Conservation (phyloP, 148 eudicot genomes). For the Nyssa sinensis region DNA sequence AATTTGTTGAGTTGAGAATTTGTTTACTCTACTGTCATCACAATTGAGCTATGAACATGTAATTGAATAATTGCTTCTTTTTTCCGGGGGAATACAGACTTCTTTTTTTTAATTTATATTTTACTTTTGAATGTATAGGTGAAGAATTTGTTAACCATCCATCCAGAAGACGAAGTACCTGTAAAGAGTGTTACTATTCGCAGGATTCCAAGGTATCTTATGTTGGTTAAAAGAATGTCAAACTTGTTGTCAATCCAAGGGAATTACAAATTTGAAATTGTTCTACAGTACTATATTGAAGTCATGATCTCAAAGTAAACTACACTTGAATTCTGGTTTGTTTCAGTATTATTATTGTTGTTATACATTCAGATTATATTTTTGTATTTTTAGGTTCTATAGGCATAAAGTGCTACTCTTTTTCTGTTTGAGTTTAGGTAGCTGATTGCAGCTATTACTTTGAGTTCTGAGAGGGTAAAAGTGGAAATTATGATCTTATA, state of each 20-base stretch:
- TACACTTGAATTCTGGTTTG: background rate
- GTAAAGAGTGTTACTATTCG: constrained; percentile 94
- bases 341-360: background rate
- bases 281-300: background rate
- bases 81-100: background rate
- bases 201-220: constrained; percentile 74
- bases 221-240: background rate
- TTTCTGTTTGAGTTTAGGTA: too few species aligned
- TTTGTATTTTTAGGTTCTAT: background rate
- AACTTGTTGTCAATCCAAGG: background rate
- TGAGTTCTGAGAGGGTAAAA: too few species aligned
- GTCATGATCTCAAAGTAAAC: background rate
- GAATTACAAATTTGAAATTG: background rate
- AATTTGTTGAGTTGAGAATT: too few species aligned
- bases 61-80: background rate
- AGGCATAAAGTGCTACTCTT: background rate
- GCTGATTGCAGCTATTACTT: too few species aligned
- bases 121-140: constrained; percentile 43
- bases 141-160: constrained; percentile 81
- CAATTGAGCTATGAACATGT: background rate
- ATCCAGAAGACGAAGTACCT: constrained; percentile 81
- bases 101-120: background rate
- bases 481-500: background rate
- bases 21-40: background rate
- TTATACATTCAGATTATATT: background rate